Percentiles rank a stretch among this genome's conserved stretches.
Conservation (phyloP, 768 basidiomycete genomes). For the Rhizopogon vinicolor region DNA sequence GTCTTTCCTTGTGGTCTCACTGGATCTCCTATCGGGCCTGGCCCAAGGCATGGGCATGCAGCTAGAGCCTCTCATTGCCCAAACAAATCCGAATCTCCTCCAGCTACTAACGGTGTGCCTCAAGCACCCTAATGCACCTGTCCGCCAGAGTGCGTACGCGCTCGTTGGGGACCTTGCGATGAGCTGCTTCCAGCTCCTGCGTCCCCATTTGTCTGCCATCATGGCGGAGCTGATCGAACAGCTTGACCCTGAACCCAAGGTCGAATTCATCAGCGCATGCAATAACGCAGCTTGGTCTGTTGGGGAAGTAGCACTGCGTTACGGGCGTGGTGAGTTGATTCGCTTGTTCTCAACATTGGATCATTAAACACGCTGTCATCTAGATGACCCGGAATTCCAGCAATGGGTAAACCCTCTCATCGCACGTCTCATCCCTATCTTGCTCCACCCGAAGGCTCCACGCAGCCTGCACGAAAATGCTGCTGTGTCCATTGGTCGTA, state of each 20-base stretch:
- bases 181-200: constrained; percentile 84
- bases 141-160: constrained; percentile 96
- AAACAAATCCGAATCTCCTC: constrained; percentile 73
- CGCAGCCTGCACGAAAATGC: constrained; percentile 96
- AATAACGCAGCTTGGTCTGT: constrained; percentile 99
- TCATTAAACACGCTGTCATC: constrained; percentile 6
- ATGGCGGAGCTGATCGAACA: constrained; percentile 88
- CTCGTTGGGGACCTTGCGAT: constrained; percentile 97
- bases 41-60: constrained; percentile 87
- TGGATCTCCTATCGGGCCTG: constrained; percentile 94
- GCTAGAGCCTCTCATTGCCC: constrained; percentile 68
- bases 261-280: constrained; percentile 93
- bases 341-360: neutral
- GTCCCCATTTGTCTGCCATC: constrained; percentile 81
- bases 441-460: constrained; percentile 89
- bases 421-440: constrained; percentile 85
- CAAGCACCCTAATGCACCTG: constrained; percentile 93
- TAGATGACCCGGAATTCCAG: constrained; percentile 83
- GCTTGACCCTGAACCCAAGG: constrained; percentile 88
- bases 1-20: constrained; percentile 94
- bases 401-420: constrained; percentile 90
- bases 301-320: constrained; percentile 93
- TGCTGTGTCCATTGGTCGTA: constrained; percentile 95
- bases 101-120: constrained; percentile 82
- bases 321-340: constrained; percentile 61